phyloP scores from a whole-genome alignment of 441 rosid species.

The Syzygium syzygioides region DNA sequence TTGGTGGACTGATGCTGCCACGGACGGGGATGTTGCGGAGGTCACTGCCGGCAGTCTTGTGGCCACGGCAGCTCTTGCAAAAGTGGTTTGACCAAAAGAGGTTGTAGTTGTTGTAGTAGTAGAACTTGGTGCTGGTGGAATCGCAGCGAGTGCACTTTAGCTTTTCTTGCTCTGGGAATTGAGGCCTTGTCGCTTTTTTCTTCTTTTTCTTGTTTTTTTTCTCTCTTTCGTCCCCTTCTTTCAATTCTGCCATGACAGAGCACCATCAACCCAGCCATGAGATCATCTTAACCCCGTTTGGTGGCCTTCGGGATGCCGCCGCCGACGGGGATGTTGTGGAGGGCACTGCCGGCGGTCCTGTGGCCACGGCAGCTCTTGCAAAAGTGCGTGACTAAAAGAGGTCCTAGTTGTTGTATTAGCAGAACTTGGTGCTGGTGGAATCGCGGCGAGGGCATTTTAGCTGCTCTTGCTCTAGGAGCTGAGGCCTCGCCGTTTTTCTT shows the following conservation, averaged over 20 bases:
- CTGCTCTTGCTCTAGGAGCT: background rate
- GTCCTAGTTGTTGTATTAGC: background rate
- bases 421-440: background rate
- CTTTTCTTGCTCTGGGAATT: too few relatives aligned
- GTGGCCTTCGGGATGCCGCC: background rate
- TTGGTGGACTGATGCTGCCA: too few relatives aligned
- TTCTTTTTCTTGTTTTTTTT: too few relatives aligned
- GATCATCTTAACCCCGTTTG: background rate
- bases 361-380: conserved; percentile 2
- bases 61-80: background rate
- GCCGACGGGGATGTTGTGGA: background rate
- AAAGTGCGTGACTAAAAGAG: background rate
- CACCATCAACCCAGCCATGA: too few relatives aligned
- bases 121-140: background rate
- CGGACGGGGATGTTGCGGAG: background rate
- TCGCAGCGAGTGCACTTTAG: too few relatives aligned
- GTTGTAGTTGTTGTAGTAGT: background rate
- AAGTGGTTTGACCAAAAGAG: background rate
- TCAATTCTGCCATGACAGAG: too few relatives aligned
- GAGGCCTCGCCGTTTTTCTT: background rate
- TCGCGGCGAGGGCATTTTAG: background rate
- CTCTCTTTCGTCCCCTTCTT: too few relatives aligned
- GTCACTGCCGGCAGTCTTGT: background rate
- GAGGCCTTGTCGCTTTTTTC: too few relatives aligned
- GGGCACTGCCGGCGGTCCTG: background rate